phyloP scores from a whole-genome alignment of 129 eudicot genomes.

The Centrapalus pauciflorus region DNA sequence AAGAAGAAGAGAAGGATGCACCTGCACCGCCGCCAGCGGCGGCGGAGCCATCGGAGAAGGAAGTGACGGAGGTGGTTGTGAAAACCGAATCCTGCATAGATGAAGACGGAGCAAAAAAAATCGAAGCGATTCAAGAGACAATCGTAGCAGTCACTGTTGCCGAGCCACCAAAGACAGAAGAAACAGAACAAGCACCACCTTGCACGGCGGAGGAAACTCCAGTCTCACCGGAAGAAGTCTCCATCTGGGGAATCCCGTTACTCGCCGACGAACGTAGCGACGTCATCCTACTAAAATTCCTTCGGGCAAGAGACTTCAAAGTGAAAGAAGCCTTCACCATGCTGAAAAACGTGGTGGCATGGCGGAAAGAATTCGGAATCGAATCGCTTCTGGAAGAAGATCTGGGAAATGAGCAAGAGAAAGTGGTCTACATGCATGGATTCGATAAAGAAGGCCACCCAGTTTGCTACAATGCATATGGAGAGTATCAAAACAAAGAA shows the following conservation, averaged over 20 bases:
- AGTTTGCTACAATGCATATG: constrained; percentile 68
- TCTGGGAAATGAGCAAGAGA: constrained; percentile 44
- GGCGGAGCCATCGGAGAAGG: constrained; percentile 21
- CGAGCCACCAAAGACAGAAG: constrained; percentile 16
- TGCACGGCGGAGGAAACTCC: constrained; percentile 32
- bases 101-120: constrained; percentile 48
- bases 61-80: constrained; percentile 27
- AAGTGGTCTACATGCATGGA: constrained; percentile 70
- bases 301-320: constrained; percentile 72
- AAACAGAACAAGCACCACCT: constrained; percentile 18
- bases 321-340: constrained; percentile 66
- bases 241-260: constrained; percentile 69
- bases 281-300: constrained; percentile 61
- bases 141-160: constrained; percentile 38
- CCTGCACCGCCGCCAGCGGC: not conserved
- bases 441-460: constrained; percentile 81
- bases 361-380: constrained; percentile 71
- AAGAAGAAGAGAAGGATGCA: constrained; percentile 10
- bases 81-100: constrained; percentile 29
- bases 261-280: constrained; percentile 71
- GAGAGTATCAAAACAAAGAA: constrained; percentile 69
- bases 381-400: constrained; percentile 55
- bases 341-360: constrained; percentile 57
- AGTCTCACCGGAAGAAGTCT: constrained; percentile 47
- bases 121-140: constrained; percentile 70